A percentile compares a stretch with the other conserved stretches of the same genome.
Conservation (phyloP, 2,329 filamentous ascomycete genomes). For the Aspergillus clavatus region DNA sequence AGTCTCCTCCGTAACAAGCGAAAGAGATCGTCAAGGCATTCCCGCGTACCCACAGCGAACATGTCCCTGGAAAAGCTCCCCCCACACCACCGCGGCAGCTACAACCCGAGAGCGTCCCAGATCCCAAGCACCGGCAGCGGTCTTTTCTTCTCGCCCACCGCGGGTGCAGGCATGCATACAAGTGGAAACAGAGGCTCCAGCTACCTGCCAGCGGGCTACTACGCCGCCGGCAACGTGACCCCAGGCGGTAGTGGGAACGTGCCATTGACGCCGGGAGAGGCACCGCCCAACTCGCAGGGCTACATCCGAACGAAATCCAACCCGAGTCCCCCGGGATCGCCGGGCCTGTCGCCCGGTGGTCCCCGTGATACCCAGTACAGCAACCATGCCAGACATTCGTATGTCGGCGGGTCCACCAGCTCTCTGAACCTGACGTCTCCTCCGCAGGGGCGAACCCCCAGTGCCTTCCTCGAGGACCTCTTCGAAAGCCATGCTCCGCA, state of each 20-base stretch:
- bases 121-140: slow-evolving; percentile 58
- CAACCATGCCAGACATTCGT: slow-evolving; percentile 22
- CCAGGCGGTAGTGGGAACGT: slow-evolving; percentile 36
- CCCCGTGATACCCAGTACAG: slow-evolving; percentile 27
- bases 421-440: slow-evolving; percentile 61
- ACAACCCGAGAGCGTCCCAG: slow-evolving; percentile 29
- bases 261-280: slow-evolving; percentile 50
- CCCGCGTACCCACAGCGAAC: slow-evolving; percentile 29
- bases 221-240: slow-evolving; percentile 63
- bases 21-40: slow-evolving; percentile 30
- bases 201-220: slow-evolving; percentile 87
- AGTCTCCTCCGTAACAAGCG: slow-evolving; percentile 50
- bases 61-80: slow-evolving; percentile 53
- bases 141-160: slow-evolving; percentile 94
- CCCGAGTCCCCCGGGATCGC: slow-evolving; percentile 62
- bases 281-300: slow-evolving; percentile 56
- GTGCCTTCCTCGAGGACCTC: slow-evolving; percentile 83
- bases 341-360: slow-evolving; percentile 48
- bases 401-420: slow-evolving; percentile 46
- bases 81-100: slow-evolving; percentile 32
- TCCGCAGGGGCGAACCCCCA: slow-evolving; percentile 69
- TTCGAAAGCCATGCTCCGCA: slow-evolving; percentile 63
- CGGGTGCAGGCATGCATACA: slow-evolving; percentile 53
- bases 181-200: slow-evolving; percentile 64
- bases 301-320: slow-evolving; percentile 47